phyloP scores from a whole-genome alignment of 352 stramenopile genomes.

The Globisporangium spiculum region DNA sequence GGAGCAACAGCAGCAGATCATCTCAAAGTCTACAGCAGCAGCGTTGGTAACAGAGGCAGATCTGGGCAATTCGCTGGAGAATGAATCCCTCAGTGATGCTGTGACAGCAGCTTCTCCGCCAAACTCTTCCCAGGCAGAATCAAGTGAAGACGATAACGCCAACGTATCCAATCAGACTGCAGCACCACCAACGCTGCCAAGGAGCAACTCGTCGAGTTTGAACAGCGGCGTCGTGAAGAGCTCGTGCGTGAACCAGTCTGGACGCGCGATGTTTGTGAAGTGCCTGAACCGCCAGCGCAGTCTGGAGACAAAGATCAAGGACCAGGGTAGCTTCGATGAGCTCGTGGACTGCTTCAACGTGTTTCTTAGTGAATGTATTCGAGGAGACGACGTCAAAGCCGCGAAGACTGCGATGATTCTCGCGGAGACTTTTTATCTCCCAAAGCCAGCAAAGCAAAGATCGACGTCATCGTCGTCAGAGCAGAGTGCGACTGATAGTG shows the following conservation, averaged over 20 bases:
- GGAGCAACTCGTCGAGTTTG: not conserved
- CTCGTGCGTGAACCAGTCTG: constrained; percentile 26
- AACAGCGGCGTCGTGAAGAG: constrained; percentile 22
- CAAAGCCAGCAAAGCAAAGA: constrained; percentile 10
- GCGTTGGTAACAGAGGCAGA: not conserved
- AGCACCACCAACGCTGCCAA: not conserved
- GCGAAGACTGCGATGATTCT: constrained; percentile 88
- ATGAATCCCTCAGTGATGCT: not conserved
- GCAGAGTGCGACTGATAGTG: not conserved
- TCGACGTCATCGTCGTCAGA: constrained; percentile 13
- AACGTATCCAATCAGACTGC: not conserved
- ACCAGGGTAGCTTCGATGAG: constrained; percentile 51
- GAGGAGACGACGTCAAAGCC: constrained; percentile 77
- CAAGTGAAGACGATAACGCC: not conserved
- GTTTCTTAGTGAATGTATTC: constrained; percentile 74
- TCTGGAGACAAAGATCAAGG: constrained; percentile 69
- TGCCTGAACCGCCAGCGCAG: constrained; percentile 81
- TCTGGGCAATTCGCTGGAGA: not conserved
- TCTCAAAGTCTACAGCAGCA: not conserved
- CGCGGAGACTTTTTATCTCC: constrained; percentile 76
- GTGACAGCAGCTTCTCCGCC: not conserved
- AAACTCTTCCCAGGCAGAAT: not conserved
- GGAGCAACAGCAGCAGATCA: constrained; percentile 1
- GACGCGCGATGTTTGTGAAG: constrained; percentile 74
- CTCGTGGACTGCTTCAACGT: constrained; percentile 67